Evolutionary conservation across 306 rosid genomes (phyloP).

Genomic region (Cicer yamashitae): DNA sequence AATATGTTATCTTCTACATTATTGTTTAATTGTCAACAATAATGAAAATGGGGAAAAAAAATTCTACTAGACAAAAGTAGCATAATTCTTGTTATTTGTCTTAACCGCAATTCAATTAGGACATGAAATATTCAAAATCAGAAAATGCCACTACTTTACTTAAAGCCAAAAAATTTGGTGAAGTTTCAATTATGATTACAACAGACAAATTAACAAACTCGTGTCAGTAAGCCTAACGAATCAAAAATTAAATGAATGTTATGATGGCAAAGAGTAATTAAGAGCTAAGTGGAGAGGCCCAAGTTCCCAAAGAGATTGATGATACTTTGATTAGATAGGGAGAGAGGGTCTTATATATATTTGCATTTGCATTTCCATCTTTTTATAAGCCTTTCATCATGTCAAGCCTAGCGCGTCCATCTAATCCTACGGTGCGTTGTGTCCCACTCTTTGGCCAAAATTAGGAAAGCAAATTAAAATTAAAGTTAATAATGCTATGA

Average conservation of each 20-base stretch:
- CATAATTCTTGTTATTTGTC: too few species aligned
- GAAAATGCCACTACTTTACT: constrained; percentile 15
- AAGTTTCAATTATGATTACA: constrained; percentile 4
- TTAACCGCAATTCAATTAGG: too few species aligned
- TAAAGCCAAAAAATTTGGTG: constrained; percentile 31
- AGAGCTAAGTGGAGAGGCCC: constrained; percentile 77
- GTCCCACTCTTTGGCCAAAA: constrained; percentile 52
- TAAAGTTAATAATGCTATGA: not conserved
- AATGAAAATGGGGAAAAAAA: too few species aligned
- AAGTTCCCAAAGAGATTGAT: constrained; percentile 98
- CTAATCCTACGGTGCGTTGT: constrained; percentile 61
- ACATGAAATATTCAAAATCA: not conserved
- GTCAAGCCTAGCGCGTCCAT: constrained; percentile 43
- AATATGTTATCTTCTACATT: too few species aligned
- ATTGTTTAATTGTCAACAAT: too few species aligned
- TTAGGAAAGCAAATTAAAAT: constrained; percentile 18
- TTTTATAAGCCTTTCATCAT: constrained; percentile 62
- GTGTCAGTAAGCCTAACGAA: constrained; percentile 40
- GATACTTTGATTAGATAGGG: constrained; percentile 57
- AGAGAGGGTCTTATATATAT: constrained; percentile 55
- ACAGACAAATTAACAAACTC: constrained; percentile 32
- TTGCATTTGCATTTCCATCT: constrained; percentile 46
- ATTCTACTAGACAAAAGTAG: too few species aligned
- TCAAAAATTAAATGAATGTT: constrained; percentile 43
- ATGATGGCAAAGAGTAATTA: constrained; percentile 44